Percentiles rank a stretch among this genome's conserved stretches.
Conservation (phyloP, 768 basidiomycete species). For the Mycena galopus region DNA sequence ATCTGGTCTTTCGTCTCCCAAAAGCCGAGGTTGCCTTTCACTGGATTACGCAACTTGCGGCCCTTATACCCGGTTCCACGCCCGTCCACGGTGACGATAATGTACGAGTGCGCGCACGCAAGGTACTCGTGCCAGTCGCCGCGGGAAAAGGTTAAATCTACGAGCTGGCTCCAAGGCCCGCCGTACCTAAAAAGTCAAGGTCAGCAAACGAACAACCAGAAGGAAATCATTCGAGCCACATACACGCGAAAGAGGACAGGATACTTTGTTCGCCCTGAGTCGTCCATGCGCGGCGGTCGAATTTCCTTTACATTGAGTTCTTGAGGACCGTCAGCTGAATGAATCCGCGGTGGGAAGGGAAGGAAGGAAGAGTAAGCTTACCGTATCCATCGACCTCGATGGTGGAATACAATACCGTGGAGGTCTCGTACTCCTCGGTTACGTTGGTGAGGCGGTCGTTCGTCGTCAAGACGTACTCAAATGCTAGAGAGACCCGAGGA, state of each 20-base stretch:
- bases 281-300: constrained; percentile 93
- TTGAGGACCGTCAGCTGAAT: constrained; percentile 48
- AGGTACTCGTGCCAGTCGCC: constrained; percentile 90
- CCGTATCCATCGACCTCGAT: constrained; percentile 88
- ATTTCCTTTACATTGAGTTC: constrained; percentile 93
- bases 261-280: constrained; percentile 95
- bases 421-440: constrained; percentile 76
- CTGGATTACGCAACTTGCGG: constrained; percentile 83
- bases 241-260: constrained; percentile 93
- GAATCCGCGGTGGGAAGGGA: constrained; percentile 20
- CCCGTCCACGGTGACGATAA: constrained; percentile 91
- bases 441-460: constrained; percentile 77
- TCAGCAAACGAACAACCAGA: constrained; percentile 19
- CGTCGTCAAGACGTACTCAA: constrained; percentile 75
- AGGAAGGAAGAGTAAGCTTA: constrained; percentile 47
- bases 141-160: constrained; percentile 72
- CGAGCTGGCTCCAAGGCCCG: constrained; percentile 88
- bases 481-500: constrained; percentile 53
- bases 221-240: constrained; percentile 39
- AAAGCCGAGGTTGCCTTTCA: constrained; percentile 90
- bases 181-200: constrained; percentile 73
- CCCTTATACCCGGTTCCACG: constrained; percentile 96
- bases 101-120: constrained; percentile 83
- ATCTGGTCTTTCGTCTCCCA: constrained; percentile 94
- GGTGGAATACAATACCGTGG: constrained; percentile 77